Evolutionary conservation across 202 grass and related monocot genomes (phyloP).

Genomic region (Carex arenaria): DNA sequence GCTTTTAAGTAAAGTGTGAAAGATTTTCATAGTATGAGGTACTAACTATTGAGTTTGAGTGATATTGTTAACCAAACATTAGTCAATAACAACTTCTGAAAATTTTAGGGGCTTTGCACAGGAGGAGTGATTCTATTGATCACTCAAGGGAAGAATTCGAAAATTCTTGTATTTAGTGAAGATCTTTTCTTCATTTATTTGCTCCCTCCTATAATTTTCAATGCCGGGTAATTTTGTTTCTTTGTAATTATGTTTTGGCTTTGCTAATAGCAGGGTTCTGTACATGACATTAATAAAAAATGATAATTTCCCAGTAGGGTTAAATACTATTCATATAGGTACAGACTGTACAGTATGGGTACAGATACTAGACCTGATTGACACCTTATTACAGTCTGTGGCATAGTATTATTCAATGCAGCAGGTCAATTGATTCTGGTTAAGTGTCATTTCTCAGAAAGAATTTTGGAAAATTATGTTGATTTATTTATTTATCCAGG

Average conservation of each 20-base stretch:
- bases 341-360: neutral
- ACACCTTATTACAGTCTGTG: neutral
- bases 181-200: slow-evolving; percentile 92
- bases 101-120: slow-evolving; percentile 64
- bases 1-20: neutral
- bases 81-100: neutral
- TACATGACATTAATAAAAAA: neutral
- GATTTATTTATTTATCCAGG: slow-evolving; percentile 29
- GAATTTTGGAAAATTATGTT: neutral
- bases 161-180: slow-evolving; percentile 83
- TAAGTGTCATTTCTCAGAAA: slow-evolving; percentile 8
- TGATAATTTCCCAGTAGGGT: neutral
- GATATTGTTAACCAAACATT: neutral
- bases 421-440: neutral
- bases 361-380: neutral
- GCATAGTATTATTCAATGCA: neutral
- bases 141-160: slow-evolving; percentile 53
- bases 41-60: neutral
- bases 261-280: neutral
- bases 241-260: slow-evolving; percentile 18
- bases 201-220: slow-evolving; percentile 93
- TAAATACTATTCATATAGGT: neutral
- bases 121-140: slow-evolving; percentile 59
- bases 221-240: slow-evolving; percentile 56
- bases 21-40: neutral